Base-by-base conservation (phyloP, 225 moss, liverwort and hornwort genomes). In the Polytrichum commune region DNA sequence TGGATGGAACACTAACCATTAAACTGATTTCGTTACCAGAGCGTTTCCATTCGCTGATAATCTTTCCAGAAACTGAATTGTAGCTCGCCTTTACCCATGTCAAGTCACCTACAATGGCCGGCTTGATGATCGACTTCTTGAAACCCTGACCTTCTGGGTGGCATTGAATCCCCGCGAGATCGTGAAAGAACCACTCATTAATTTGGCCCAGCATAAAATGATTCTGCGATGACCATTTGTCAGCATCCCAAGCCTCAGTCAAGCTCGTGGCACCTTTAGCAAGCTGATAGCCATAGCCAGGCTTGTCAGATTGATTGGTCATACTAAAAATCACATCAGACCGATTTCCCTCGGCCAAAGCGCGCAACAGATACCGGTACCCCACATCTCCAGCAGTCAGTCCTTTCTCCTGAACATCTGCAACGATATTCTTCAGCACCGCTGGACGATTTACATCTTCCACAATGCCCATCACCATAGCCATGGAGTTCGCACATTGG, bases 121-220 rank as follows among this genome's bases (percentile, higher is more conserved):
- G 86, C 67, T 77, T 86, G 0, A 86, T 26, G 10, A 83, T 70
- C 19, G 82, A 8, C 64, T 77, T 80, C 16, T 77, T 70, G 69
- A 86, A 86, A 4, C 86, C 86, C 0, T 79, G 86, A 16, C 54
- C 29, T 19, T 66, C 72, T 20, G 82, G 79, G 25, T 85, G 79
- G 58, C 65, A 35, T 63, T 61, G 85, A 27, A 86, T 86, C 28
- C 86, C 86, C 1, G 86, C 86, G 30, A 86, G 75, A 5, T 86
- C 86, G 66, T 83, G 60, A 60, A 80, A 86, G 75, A 86, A 80
- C 86, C 86, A 86, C 77, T 86, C 86, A 16, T 58, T 54, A 61
- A 86, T 80, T 61, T 86, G 86, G 63, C 86, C 86, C 4, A 86
- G 82, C 86, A 86, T 86, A 66, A 86, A 86, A 46, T 86, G 86